These are phyloP conservation scores for Pseudozyma flocculosa DNA, from an alignment of 1,284 basidiomycete species.

Conservation along the genomic window DNA sequence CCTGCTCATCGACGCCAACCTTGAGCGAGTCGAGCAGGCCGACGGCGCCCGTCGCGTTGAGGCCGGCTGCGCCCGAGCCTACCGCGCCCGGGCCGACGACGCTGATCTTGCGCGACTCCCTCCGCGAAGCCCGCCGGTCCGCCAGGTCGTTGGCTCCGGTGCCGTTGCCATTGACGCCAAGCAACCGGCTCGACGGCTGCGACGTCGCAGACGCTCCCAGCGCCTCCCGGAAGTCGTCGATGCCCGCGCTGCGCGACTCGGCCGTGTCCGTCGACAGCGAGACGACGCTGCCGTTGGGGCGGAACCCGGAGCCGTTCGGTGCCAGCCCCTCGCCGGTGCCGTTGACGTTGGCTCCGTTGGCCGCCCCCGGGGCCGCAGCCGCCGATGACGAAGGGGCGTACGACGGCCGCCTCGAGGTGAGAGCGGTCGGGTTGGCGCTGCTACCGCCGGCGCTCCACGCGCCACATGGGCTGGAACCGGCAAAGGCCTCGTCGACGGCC, in stretches of 20 bases:
- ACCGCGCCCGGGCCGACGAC: neutral
- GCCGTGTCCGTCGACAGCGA: neutral
- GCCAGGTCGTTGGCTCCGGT: conserved; percentile 9
- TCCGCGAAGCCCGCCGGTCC: conserved; percentile 20
- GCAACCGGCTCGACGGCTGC: too few relatives aligned
- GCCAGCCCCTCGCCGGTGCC: neutral
- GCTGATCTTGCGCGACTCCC: conserved; percentile 19
- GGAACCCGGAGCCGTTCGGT: neutral
- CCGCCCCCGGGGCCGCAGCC: conserved; percentile 3
- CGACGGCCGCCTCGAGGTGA: conserved; percentile 23
- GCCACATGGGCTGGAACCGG: conserved; percentile 26
- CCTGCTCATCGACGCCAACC: conserved; percentile 25
- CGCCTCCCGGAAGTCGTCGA: conserved; percentile 39
- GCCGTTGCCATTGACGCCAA: neutral
- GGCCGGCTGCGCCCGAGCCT: neutral
- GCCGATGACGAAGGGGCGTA: conserved; percentile 20
- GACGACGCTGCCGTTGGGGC: neutral
- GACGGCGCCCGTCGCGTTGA: conserved; percentile 21
- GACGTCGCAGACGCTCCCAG: conserved; percentile 12
- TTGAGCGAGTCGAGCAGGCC: conserved; percentile 36
- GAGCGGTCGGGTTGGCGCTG: conserved; percentile 3
- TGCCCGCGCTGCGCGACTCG: conserved; percentile 9
- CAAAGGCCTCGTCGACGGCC: conserved; percentile 45
- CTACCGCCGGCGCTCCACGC: conserved; percentile 6
- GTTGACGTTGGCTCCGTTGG: neutral